phyloP scores from a whole-genome alignment of 2,329 filamentous ascomycete genomes.

The Paecilomyces sp. region DNA sequence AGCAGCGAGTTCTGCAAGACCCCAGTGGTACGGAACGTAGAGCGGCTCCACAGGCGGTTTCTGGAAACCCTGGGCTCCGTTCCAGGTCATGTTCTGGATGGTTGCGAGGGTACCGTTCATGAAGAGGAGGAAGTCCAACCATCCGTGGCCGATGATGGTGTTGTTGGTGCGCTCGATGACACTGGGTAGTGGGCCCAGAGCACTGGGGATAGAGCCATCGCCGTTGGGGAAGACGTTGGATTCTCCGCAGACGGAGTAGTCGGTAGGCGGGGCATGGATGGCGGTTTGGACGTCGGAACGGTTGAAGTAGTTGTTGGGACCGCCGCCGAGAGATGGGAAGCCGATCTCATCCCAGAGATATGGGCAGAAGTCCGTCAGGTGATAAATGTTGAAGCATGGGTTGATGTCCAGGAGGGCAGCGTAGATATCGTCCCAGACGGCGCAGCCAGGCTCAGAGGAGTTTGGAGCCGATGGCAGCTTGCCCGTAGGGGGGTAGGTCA shows the following conservation, averaged over 20 bases:
- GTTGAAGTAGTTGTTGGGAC: slow-evolving; percentile 61
- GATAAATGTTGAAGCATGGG: slow-evolving; percentile 72
- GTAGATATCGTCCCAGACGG: slow-evolving; percentile 49
- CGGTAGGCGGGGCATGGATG: slow-evolving; percentile 49
- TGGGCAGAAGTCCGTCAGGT: slow-evolving; percentile 65
- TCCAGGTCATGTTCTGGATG: slow-evolving; percentile 81
- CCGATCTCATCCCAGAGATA: slow-evolving; percentile 60
- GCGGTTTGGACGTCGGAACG: slow-evolving; percentile 60
- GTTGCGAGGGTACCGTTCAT: slow-evolving; percentile 64
- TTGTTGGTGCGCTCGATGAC: slow-evolving; percentile 67
- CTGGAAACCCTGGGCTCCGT: slow-evolving; percentile 65
- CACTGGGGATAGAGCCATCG: slow-evolving; percentile 42
- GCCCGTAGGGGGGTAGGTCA: slow-evolving; percentile 61
- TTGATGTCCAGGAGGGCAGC: slow-evolving; percentile 52
- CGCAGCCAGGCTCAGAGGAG: slow-evolving; percentile 43
- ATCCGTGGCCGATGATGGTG: slow-evolving; percentile 68
- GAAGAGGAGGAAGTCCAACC: slow-evolving; percentile 64
- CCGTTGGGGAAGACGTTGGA: slow-evolving; percentile 35
- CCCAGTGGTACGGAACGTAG: slow-evolving; percentile 57
- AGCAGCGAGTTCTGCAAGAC: slow-evolving; percentile 21
- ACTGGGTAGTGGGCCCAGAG: slow-evolving; percentile 44
- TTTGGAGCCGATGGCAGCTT: slow-evolving; percentile 49
- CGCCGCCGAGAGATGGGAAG: slow-evolving; percentile 60
- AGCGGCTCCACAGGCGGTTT: slow-evolving; percentile 60
- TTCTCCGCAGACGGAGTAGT: slow-evolving; percentile 35